Base-by-base conservation (phyloP, 2,329 filamentous ascomycete species). In the Rutstroemia sp. region DNA sequence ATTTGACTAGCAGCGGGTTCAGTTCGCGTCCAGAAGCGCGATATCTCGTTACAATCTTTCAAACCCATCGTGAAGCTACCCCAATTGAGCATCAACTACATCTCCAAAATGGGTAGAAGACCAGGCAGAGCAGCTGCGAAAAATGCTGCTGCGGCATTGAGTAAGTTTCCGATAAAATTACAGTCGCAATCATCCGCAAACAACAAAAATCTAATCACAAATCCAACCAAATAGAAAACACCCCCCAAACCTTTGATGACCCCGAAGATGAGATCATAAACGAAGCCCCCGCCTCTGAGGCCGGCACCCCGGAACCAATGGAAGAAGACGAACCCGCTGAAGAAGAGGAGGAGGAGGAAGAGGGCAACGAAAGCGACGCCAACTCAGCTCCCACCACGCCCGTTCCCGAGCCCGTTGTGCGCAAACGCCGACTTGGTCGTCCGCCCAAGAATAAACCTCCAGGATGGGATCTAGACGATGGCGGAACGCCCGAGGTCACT, bases 381-480 rank as follows among this genome's bases (percentile, higher is more conserved):
- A 76, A 75, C 56, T 67, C 71, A 39, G 71, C 56, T 19, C 63
- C 66, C 25, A 60, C 65, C 9, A 69, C 70, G 4, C 69, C 70
- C 23, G 61, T 61, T 18, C 66, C 65, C 45, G 65, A 69, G 70
- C 59, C 83, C 83, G 79, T 46, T n/a, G 41, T 87, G 47, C 82
- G 87, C 67, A 88, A 88, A 71, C 78, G 80, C 63, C 85, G 90
- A 52, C 79, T 92, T n/a, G 91, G 91, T 19, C 83, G 91, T 12
- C 90, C 90, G 2, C 89, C 90, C 0, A 95, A 94, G 78, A 92
- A 91, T 69, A 81, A 84, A 50, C 88, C 88, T 0, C 83, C 89
- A 4, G 89, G 90, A 69, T 92, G 87, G 83, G 86, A 92, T 68
- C 73, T 67, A 30, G 69, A 76, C 19, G 79, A 81, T 46, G 77